Percentiles rank a stretch among this genome's conserved stretches.
phyloP scores from a whole-genome alignment of 176 grass and related monocot genomes.

The Carex pumila region DNA sequence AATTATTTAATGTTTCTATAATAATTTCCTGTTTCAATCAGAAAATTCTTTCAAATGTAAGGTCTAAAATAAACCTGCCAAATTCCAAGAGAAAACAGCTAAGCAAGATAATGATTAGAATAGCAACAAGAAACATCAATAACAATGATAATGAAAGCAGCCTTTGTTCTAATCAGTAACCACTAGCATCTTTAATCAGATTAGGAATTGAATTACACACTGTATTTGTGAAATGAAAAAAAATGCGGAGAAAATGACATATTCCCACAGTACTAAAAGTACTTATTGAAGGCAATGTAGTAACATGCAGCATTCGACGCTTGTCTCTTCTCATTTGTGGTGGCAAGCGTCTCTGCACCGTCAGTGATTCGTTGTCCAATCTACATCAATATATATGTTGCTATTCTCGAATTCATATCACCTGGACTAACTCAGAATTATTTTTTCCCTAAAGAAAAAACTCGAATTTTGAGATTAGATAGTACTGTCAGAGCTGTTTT shows the following conservation, averaged over 20 bases:
- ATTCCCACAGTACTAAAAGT: not conserved
- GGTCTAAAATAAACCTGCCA: not conserved
- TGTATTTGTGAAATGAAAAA: not conserved
- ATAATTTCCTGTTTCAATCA: not conserved
- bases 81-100: not conserved
- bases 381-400: not conserved
- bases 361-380: not conserved
- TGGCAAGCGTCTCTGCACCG: not conserved
- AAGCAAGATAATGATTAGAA: not conserved
- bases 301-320: constrained; percentile 9
- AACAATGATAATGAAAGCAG: not conserved
- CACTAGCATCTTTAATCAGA: not conserved
- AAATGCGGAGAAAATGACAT: not conserved
- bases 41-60: not conserved
- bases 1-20: not conserved
- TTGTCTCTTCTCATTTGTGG: not conserved
- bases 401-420: not conserved
- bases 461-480: no score
- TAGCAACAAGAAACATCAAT: constrained; percentile 35
- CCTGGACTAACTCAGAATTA: no score
- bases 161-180: not conserved
- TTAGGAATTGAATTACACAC: not conserved
- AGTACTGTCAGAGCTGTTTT: no score
- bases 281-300: not conserved
- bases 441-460: no score